Evolutionary conservation across 495 filamentous ascomycete genomes (phyloP), one percentile per base, ranked within the genome.

Genomic region (Jackrogersella minutella): DNA sequence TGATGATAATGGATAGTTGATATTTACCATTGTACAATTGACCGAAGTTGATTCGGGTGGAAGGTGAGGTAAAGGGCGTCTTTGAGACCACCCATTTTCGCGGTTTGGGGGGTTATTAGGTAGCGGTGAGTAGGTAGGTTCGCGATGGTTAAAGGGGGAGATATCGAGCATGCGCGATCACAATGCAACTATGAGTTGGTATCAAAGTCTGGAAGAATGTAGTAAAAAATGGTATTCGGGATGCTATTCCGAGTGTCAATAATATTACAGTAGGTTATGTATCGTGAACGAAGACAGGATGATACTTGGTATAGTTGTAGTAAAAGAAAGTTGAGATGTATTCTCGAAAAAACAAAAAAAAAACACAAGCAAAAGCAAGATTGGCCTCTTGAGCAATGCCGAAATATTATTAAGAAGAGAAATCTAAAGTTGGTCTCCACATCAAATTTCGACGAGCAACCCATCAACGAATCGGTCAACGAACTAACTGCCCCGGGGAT

Each of bases 11-110:
- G 39, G 36, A 24, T 30, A 13, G 28, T n/a, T n/a, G 9, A 17
- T 13, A 74, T 81, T 26, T 82, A 96, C 95, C 95, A 99, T 91
- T 99, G 95, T 53, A 97, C 80, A 40, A 99, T 93, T 22, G 89
- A 80, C 67, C 93, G 86, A 72, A 98, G 79, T 79, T 99, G 85
- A 53, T 84, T 80, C 3, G 90, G 87, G 76, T 97, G 95, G 62
- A 91, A 80, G 58, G 84, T 74, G 72, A 88, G 93, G 79, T 98
- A 97, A 63, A 91, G 62, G 65, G 88, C 76, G 65, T 89, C 84
- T 50, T 66, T 71, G 37, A 79, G 73, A 56, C 72, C 72, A 37
- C 72, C 81, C 81, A 84, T 83, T 17, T 69, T 80, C 54, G 49
- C 39, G 44, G 19, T 47, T 68, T 19, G 34, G 30, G 53, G 30